Evolutionary conservation across 305 asterid species (phyloP), one percentile per base, ranked within the genome.

Genomic region (Ilex paraguariensis): DNA sequence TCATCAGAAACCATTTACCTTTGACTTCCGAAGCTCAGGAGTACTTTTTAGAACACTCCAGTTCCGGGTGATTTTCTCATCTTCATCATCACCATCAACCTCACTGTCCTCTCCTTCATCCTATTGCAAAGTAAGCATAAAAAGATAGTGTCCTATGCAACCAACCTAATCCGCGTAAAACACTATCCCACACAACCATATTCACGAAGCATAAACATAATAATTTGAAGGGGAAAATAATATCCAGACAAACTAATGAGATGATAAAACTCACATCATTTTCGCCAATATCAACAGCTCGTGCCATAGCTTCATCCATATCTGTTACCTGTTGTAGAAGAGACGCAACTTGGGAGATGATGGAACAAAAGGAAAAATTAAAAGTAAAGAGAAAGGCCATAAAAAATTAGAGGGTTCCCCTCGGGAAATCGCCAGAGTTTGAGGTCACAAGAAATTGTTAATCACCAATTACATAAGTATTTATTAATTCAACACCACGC

Each of bases 261-360:
- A 46, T 54, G 62, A 68, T 54, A 50, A n/a, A 52, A 17, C 87
- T 83, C 79, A 90, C 98, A 66, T 92, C 97, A 59, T 82, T 87
- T 77, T 87, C 98, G 49, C 97, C 98, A 56, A 92, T 92, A 81
- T 92, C 97, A 63, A 92, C 97, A 16, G 98, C 98, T 64, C 73
- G 81, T 32, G 97, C 90, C 98, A 92, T 85, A 49, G 97, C 97
- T 61, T 92, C 98, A 69, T 90, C 98, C 36, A 87, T 87, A 60
- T 92, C 98, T 21, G 91, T 63, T 73, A 78, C 67, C 95, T 89
- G 76, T 68, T 50, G 67, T 60, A 66, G 64, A 77, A 72, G 66
- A 59, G 6, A 59, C 31, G 56, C 70, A 46, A 66, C 57, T 57
- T 69, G 48, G 57, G 52, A 48, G 61, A 69, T 45, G 63, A 44